Percentiles rank a stretch among this genome's conserved stretches.
Evolutionary conservation across 257 asterid species (phyloP).

Genomic region (Thymus mandschuricus): DNA sequence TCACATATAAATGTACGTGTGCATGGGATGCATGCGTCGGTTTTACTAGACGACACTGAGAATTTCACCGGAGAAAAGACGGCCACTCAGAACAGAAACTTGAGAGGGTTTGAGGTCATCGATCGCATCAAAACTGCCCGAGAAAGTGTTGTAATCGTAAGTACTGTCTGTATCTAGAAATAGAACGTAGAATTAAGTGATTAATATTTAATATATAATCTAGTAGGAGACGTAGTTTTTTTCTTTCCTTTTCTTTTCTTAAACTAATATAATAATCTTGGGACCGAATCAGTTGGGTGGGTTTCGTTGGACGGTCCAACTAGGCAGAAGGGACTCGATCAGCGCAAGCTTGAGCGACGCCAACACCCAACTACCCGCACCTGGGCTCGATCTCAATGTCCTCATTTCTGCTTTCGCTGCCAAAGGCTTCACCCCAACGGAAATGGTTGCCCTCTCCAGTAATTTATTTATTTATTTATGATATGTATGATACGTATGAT

Average conservation of each 20-base stretch:
- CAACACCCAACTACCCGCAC: conserved; percentile 61
- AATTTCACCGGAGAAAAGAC: conserved; percentile 69
- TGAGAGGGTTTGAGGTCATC: conserved; percentile 76
- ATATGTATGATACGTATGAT: too few relatives aligned
- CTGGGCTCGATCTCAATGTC: conserved; percentile 37
- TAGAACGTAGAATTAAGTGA: too few relatives aligned
- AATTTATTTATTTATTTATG: too few relatives aligned
- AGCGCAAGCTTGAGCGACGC: conserved; percentile 60
- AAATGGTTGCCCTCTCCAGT: conserved; percentile 80
- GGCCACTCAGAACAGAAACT: conserved; percentile 59
- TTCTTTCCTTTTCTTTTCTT: too few relatives aligned
- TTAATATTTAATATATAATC: too few relatives aligned
- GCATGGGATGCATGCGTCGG: conserved; percentile 54
- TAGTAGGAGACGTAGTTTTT: too few relatives aligned
- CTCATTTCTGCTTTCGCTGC: conserved; percentile 65
- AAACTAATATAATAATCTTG: too few relatives aligned
- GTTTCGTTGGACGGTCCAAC: conserved; percentile 64
- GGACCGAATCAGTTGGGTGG: conserved; percentile 41
- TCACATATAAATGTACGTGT: too few relatives aligned
- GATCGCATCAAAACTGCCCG: conserved; percentile 71
- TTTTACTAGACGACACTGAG: conserved; percentile 64
- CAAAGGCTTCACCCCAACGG: conserved; percentile 61
- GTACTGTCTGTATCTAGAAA: too few relatives aligned
- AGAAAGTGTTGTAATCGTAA: conserved; percentile 64
- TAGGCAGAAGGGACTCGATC: conserved; percentile 71